A percentile compares a stretch with the other conserved stretches of the same genome.
Conservation (phyloP, 257 asterid genomes). For the Penstemon newberryi region DNA sequence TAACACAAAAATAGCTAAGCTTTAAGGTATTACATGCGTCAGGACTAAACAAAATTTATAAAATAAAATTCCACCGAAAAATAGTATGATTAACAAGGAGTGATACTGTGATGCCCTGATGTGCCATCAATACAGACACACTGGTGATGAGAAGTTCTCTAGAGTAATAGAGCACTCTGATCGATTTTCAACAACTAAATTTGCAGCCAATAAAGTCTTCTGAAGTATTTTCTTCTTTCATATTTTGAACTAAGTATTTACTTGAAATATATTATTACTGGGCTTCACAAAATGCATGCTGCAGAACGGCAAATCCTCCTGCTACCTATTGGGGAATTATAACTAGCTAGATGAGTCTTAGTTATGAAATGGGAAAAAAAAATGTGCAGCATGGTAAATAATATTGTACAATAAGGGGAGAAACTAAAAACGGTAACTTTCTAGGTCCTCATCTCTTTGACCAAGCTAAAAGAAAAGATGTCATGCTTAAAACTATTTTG, state of each 20-base stretch:
- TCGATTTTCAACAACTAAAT: constrained; percentile 4
- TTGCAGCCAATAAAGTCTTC: constrained; percentile 1
- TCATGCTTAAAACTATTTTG: constrained; percentile 20
- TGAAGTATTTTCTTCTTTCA: neutral
- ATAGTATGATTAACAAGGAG: neutral
- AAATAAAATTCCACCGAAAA: neutral
- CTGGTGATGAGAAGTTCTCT: neutral
- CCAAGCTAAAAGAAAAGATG: constrained; percentile 19
- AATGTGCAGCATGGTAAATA: neutral
- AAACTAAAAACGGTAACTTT: neutral
- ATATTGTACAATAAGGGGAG: neutral
- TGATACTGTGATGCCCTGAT: neutral
- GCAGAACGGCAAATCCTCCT: constrained; percentile 10
- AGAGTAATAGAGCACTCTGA: constrained; percentile 15
- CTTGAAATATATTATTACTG: neutral
- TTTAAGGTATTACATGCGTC: neutral
- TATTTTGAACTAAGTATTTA: neutral
- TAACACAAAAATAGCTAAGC: neutral
- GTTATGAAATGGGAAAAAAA: neutral
- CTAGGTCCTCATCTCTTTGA: neutral
- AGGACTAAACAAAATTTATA: neutral
- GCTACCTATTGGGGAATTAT: constrained; percentile 5
- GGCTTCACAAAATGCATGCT: constrained; percentile 13
- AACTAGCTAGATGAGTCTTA: constrained; percentile 6
- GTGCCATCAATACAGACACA: constrained; percentile 1